phyloP scores from a whole-genome alignment of 257 asterid genomes.

The Primulina eburnea region DNA sequence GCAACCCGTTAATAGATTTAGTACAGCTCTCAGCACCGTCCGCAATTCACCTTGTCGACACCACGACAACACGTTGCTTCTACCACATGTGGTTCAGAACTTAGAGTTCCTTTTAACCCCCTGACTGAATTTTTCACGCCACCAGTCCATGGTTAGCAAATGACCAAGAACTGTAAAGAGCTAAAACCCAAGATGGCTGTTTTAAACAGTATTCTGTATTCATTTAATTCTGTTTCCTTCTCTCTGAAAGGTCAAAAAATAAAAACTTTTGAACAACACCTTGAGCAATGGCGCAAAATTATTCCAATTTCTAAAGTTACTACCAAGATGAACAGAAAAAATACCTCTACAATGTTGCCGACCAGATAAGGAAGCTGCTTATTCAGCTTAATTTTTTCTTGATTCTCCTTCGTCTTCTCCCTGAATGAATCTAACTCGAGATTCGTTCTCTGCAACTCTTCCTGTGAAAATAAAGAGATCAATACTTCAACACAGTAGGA shows the following conservation, averaged over 20 bases:
- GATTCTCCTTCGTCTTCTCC: constrained; percentile 74
- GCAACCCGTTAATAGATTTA: neutral
- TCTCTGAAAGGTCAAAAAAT: neutral
- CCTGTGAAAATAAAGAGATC: constrained; percentile 33
- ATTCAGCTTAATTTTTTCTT: constrained; percentile 66
- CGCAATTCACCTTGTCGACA: neutral
- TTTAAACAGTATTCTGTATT: too few species aligned
- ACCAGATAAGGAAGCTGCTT: constrained; percentile 79
- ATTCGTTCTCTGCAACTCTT: constrained; percentile 70
- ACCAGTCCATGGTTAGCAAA: too few species aligned
- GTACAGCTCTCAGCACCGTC: neutral
- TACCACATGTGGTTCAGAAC: neutral
- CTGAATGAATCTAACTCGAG: constrained; percentile 56
- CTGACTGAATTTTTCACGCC: neutral
- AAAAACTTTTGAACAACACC: neutral
- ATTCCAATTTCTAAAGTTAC: neutral
- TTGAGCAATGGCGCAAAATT: neutral
- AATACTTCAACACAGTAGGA: neutral
- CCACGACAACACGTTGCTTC: neutral
- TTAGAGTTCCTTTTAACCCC: neutral
- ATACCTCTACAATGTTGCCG: constrained; percentile 66
- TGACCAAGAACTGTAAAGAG: too few species aligned
- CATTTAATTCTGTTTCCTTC: neutral
- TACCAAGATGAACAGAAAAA: neutral
- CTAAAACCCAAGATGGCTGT: too few species aligned